Percentiles rank a stretch among this genome's conserved stretches.
These are phyloP conservation scores for Calycina herbarum DNA, from an alignment of 2,329 filamentous ascomycete species.

Conservation along the genomic window DNA sequence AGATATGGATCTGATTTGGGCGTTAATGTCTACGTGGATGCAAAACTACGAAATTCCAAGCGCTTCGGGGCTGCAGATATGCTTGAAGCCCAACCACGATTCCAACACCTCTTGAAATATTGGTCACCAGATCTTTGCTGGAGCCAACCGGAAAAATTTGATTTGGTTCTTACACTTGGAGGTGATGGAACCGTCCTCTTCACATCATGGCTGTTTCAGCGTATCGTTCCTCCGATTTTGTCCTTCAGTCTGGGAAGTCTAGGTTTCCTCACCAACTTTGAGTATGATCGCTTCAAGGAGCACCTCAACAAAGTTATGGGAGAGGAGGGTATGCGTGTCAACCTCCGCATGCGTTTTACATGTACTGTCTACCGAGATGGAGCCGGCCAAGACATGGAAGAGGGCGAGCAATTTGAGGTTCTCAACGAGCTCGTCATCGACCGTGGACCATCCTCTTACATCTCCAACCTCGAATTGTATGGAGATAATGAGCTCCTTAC, in stretches of 20 bases:
- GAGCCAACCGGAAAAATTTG: conserved; percentile 90
- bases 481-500: conserved; percentile 94
- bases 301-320: conserved; percentile 91
- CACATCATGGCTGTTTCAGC: conserved; percentile 90
- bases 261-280: conserved; percentile 85
- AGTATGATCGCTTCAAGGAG: conserved; percentile 83
- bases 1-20: conserved; percentile 88
- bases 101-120: conserved; percentile 82
- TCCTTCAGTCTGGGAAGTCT: conserved; percentile 83
- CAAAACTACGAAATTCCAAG: conserved; percentile 84
- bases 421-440: conserved; percentile 98
- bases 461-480: conserved; percentile 94
- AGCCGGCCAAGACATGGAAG: conserved; percentile 66
- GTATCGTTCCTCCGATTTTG: conserved; percentile 80
- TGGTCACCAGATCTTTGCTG: conserved; percentile 98
- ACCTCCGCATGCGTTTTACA: conserved; percentile 97
- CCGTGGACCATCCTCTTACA: conserved; percentile 92
- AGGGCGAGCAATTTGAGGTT: conserved; percentile 95
- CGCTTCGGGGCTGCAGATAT: conserved; percentile 80
- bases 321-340: conserved; percentile 93
- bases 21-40: conserved; percentile 97
- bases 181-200: conserved; percentile 86
- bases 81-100: conserved; percentile 71
- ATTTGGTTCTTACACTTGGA: conserved; percentile 85
- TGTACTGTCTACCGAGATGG: conserved; percentile 89